Evolutionary conservation across 2,329 filamentous ascomycete species (phyloP), one percentile per base, ranked within the genome.

Genomic region (Trichoderma gracile): DNA sequence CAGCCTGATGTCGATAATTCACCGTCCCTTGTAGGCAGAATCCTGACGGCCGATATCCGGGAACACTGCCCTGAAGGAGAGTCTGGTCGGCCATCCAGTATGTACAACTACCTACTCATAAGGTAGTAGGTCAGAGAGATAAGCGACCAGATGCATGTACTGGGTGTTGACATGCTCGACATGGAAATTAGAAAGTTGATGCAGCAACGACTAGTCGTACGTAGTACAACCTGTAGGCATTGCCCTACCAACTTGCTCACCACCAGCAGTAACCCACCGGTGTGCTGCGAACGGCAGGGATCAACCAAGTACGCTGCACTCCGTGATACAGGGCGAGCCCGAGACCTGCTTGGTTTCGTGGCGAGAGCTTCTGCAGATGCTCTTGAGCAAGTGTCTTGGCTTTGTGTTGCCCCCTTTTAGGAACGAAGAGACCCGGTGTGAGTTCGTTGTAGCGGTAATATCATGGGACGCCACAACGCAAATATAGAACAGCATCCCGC

Each of bases 41-140:
- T 62, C 47, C 59, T 54, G 38, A 54, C 59, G 59, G 59, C 49
- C 59, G 49, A 62, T 54, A 62, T 42, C 59, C 59, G 59, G 59
- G 33, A 40, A 54, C 49, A 62, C 45, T 53, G 58, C 12, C 43
- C 30, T 52, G 30, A 47, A n/a, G 17, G 19, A 15, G 33, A 61
- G 21, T 33, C 30, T 33, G 30, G 33, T 52, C 59, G 42, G 30
- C 19, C 27, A 30, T 42, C 50, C 21, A 14, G 14, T 33, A n/a
- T n/a, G n/a, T n/a, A 10, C 25, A 27, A 6, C 25, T 52, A 23
- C 25, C 33, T 38, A 38, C n/a, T n/a, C n/a, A n/a, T n/a, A n/a
- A n/a, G 25, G 25, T 27, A 27, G 25, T 50, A 50, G 49, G 49
- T 38, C 42, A 23, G 38, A 49, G 49, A 53, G 59, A 62, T 62